Evolutionary conservation across 139 green algal genomes (phyloP).

Genomic region (Marvania coccoides): DNA sequence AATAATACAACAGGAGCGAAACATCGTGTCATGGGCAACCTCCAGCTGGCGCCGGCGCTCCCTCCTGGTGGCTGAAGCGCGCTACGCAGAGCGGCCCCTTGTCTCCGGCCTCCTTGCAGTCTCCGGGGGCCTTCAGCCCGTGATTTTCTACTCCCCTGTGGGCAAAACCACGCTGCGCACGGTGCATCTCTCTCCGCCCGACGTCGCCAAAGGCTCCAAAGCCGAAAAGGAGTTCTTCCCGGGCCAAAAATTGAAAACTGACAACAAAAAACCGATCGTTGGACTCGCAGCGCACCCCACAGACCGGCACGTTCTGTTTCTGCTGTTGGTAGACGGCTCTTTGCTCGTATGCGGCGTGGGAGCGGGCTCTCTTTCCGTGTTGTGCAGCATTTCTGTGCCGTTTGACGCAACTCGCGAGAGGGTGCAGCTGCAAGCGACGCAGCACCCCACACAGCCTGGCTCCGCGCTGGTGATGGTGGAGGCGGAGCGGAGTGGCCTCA

Average conservation of each 20-base stretch:
- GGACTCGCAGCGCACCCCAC: constrained; percentile 13
- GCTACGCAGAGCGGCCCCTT: constrained; percentile 19
- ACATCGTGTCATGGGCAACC: constrained; percentile 20
- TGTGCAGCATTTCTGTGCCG: neutral
- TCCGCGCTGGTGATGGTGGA: constrained; percentile 16
- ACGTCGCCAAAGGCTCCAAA: constrained; percentile 2
- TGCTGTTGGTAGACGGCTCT: constrained; percentile 15
- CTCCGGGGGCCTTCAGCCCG: constrained; percentile 9
- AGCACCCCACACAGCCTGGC: constrained; percentile 13
- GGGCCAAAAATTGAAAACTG: constrained; percentile 28
- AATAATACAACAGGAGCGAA: constrained; percentile 18
- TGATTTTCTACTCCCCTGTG: constrained; percentile 22
- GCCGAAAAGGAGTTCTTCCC: constrained; percentile 8
- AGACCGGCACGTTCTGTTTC: constrained; percentile 9
- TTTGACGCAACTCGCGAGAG: constrained; percentile 5
- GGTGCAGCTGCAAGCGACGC: constrained; percentile 7
- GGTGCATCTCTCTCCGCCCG: neutral
- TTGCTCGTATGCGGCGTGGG: constrained; percentile 17
- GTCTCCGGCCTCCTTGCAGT: constrained; percentile 18
- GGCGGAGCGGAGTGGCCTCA: constrained; percentile 8
- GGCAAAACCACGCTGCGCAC: constrained; percentile 28
- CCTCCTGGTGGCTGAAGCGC: constrained; percentile 9
- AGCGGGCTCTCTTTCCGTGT: neutral
- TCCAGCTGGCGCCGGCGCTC: constrained; percentile 13
- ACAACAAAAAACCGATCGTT: constrained; percentile 34